Conservation (phyloP, 371 early-diverging fungal species). For the Mortierella sp. region DNA sequence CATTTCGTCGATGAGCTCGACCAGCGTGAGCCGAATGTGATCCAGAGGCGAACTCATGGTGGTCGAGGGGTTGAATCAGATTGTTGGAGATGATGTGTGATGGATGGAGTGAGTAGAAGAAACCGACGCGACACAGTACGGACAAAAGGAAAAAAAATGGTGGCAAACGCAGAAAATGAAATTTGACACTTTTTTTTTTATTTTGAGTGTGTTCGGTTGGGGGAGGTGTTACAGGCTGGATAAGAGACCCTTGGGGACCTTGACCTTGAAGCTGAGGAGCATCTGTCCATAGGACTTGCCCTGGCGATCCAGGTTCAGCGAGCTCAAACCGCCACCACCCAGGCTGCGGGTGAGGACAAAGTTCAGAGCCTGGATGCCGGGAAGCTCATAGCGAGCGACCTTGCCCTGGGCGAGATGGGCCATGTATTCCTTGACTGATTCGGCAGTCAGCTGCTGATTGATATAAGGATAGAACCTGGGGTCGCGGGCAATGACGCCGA, state of each 20-base stretch:
- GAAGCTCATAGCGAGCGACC: slow-evolving; percentile 76
- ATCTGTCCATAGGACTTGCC: slow-evolving; percentile 84
- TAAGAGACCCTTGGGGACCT: slow-evolving; percentile 67
- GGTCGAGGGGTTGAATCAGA: slow-evolving; percentile 5
- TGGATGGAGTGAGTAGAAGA: background rate
- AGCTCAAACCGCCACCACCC: slow-evolving; percentile 81
- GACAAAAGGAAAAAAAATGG: background rate
- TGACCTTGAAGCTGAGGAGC: slow-evolving; percentile 69
- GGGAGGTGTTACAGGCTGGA: slow-evolving; percentile 59
- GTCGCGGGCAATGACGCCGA: slow-evolving; percentile 78
- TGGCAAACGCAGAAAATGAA: slow-evolving; percentile 1
- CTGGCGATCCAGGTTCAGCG: slow-evolving; percentile 77
- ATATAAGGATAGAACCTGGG: slow-evolving; percentile 69
- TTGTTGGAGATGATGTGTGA: background rate
- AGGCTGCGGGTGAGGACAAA: slow-evolving; percentile 79
- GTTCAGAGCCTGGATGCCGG: slow-evolving; percentile 75
- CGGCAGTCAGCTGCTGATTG: slow-evolving; percentile 58
- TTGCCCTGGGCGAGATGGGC: slow-evolving; percentile 73
- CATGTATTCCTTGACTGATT: slow-evolving; percentile 72
- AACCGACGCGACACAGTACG: background rate
- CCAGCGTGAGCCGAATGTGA: slow-evolving; percentile 51
- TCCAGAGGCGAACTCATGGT: slow-evolving; percentile 51
- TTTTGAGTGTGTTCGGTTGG: background rate
- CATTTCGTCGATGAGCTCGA: slow-evolving; percentile 55
- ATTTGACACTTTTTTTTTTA: background rate